phyloP scores from a whole-genome alignment of 345 rosid species.

The Eucalyptus polyanthemos region DNA sequence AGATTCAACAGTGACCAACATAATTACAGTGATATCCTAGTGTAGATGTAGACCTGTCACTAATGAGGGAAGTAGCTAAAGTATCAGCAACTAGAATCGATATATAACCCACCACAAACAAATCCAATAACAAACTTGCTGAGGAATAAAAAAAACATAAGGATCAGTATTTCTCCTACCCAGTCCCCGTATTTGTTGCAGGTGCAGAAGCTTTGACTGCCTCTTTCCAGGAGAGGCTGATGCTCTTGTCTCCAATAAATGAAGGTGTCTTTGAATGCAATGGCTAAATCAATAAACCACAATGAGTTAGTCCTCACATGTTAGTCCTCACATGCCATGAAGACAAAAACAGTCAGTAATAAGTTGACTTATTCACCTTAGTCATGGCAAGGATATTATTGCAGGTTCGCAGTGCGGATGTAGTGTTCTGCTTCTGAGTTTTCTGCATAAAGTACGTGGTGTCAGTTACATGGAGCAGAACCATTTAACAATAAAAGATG shows the following conservation, averaged over 20 bases:
- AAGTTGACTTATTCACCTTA: constrained; percentile 39
- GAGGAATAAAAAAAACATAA: too few relatives aligned
- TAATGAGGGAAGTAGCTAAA: too few relatives aligned
- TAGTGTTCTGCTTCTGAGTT: constrained; percentile 77
- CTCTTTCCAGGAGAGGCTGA: too few relatives aligned
- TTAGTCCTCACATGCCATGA: neutral
- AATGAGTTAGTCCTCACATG: neutral
- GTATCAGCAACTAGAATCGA: too few relatives aligned
- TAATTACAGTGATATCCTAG: too few relatives aligned
- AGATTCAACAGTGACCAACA: too few relatives aligned
- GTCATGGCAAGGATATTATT: constrained; percentile 94
- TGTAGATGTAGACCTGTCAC: too few relatives aligned
- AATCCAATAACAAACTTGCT: too few relatives aligned
- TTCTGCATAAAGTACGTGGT: constrained; percentile 28
- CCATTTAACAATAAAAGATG: neutral
- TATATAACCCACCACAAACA: too few relatives aligned
- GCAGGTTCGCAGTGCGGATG: constrained; percentile 86
- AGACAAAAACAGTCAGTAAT: neutral
- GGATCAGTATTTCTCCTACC: too few relatives aligned
- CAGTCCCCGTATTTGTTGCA: too few relatives aligned
- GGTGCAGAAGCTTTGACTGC: too few relatives aligned
- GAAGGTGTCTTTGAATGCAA: constrained; percentile 80
- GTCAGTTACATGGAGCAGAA: neutral
- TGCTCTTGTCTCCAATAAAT: constrained; percentile 3
- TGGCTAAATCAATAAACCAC: constrained; percentile 28